phyloP scores from a whole-genome alignment of 2,329 filamentous ascomycete species.

The Fusarium sarcochroum region DNA sequence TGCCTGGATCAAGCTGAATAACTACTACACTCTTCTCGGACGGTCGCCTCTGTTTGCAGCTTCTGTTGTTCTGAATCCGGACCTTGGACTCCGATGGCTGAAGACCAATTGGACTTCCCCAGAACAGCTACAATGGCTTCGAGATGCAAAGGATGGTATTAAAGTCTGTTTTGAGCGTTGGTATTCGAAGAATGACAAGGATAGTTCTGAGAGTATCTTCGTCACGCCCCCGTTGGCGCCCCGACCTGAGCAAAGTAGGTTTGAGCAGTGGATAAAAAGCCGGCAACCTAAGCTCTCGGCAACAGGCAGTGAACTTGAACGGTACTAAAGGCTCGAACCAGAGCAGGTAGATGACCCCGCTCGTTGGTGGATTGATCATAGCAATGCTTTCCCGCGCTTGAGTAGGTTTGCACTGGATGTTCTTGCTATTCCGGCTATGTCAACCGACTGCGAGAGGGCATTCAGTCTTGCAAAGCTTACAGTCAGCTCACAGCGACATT shows the following conservation, averaged over 20 bases:
- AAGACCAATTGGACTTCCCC: constrained; percentile 15
- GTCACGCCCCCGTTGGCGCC: background rate
- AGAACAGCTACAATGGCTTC: constrained; percentile 21
- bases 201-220: background rate
- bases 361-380: constrained; percentile 3
- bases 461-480: constrained; percentile 22
- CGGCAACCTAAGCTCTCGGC: constrained; percentile 15
- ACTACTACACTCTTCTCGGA: constrained; percentile 17
- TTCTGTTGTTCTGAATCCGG: constrained; percentile 15
- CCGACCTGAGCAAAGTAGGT: constrained; percentile 14
- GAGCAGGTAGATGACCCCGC: background rate
- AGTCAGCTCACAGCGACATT: constrained; percentile 10
- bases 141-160: constrained; percentile 15
- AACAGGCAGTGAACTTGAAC: constrained; percentile 9
- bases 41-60: constrained; percentile 24
- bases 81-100: constrained; percentile 14
- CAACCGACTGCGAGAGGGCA: constrained; percentile 22
- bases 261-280: constrained; percentile 8
- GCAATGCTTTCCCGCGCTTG: constrained; percentile 13
- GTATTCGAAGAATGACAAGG: constrained; percentile 9
- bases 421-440: background rate
- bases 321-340: background rate
- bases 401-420: constrained; percentile 10
- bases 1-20: constrained; percentile 20
- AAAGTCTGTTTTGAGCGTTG: constrained; percentile 17